Evolutionary conservation across 2,329 filamentous ascomycete species (phyloP).

Genomic region (Chaetomium olivaceum): DNA sequence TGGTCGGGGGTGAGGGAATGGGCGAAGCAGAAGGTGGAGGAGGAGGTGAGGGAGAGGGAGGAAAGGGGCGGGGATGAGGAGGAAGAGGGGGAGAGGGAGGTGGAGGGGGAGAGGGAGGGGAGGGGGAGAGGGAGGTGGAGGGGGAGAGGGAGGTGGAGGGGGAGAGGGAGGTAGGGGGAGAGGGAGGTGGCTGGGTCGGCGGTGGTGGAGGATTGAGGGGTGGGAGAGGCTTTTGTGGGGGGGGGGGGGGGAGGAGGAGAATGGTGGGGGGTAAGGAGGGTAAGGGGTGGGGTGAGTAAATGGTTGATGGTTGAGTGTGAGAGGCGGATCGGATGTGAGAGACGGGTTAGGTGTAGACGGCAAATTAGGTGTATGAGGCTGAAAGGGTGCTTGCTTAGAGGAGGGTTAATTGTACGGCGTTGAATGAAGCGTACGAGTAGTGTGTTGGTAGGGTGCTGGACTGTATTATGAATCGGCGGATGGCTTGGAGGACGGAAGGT

Average conservation of each 20-base stretch:
- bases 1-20: conserved; percentile 5
- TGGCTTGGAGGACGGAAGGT: not conserved
- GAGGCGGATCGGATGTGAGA: no score
- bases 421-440: no score
- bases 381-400: no score
- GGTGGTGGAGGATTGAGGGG: not conserved
- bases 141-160: no score
- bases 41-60: conserved; percentile 30
- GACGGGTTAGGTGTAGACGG: no score
- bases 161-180: no score
- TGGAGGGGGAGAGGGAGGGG: not conserved
- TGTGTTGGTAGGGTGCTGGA: not conserved
- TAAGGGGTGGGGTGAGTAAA: not conserved
- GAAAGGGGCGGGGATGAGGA: not conserved
- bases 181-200: no score
- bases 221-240: not conserved
- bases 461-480: not conserved
- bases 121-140: not conserved
- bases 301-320: not conserved
- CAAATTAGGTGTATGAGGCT: no score
- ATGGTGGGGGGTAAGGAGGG: no score
- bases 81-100: not conserved
- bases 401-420: no score
- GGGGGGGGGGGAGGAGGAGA: no score
- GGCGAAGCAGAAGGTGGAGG: conserved; percentile 33